Evolutionary conservation across 345 rosid species (phyloP).

Genomic region (Arabidopsis arenosa): DNA sequence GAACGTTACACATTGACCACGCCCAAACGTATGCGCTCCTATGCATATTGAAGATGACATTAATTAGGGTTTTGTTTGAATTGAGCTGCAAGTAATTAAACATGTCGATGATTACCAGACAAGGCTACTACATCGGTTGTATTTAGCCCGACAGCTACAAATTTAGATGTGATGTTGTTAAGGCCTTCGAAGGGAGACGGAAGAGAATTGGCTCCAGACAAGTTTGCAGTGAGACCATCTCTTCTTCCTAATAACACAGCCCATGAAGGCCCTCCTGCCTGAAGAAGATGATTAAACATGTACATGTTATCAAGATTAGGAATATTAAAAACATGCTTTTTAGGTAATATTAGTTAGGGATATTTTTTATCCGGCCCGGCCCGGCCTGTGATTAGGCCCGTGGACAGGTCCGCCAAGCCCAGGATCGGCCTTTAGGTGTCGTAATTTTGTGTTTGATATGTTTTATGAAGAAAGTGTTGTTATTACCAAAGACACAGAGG

Average conservation of each 20-base stretch:
- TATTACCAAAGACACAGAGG: conserved; percentile 65
- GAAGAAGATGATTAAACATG: conserved; percentile 32
- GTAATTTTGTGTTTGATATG: not conserved
- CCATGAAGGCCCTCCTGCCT: conserved; percentile 51
- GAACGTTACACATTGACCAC: conserved; percentile 53
- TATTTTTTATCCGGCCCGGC: not conserved
- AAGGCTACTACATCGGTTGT: conserved; percentile 42
- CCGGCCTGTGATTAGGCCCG: not conserved
- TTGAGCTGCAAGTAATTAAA: not conserved
- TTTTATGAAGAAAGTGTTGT: conserved; percentile 14
- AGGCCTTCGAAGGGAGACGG: conserved; percentile 46
- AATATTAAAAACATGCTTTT: not conserved
- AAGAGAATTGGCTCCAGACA: conserved; percentile 33
- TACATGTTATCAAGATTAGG: too few species aligned
- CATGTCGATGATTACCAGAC: conserved; percentile 37
- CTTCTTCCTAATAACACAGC: conserved; percentile 45
- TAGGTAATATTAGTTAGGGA: not conserved
- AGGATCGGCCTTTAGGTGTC: too few species aligned
- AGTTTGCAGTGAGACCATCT: conserved; percentile 45
- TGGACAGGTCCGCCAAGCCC: too few species aligned
- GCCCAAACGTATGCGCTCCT: conserved; percentile 80
- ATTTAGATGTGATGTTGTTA: conserved; percentile 37
- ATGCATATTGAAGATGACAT: conserved; percentile 4
- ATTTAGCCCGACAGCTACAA: conserved; percentile 41
- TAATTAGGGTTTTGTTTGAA: conserved; percentile 19